Base-by-base conservation (phyloP, 306 rosid species). In the Trifolium pratense region DNA sequence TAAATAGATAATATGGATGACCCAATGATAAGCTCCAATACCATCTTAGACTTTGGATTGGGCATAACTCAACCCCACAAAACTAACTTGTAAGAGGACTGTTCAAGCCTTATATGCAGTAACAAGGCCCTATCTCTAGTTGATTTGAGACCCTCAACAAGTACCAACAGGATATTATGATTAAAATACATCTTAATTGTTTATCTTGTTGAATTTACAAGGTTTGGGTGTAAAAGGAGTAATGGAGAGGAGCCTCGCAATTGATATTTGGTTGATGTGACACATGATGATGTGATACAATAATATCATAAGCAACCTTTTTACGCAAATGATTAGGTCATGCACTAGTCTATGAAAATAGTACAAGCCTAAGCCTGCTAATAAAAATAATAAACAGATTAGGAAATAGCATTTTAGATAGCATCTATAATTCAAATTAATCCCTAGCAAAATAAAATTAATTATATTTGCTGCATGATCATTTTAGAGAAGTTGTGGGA, bases 181-280 rank as follows among this genome's bases (percentile, higher is more conserved):
- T 25, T 3, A 59, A 80, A 68, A 56, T 46, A 16, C 52, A 67
- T 60, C 39, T 53, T 73, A 55, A 51, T 13, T 52, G 31, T 68
- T 77, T 77, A n/a, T 36, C 49, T 43, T 31, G 51, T 20, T 64
- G 32, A 40, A 63, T 26, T 53, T 73, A 62, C 9, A 18, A 13
- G 61, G 42, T 29, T 49, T 46, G 45, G 23, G 48, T 6, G 20
- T 25, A 10, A 56, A 32, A 26, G 34, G 15, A 42, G 48, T 23
- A 70, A 36, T 39, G 20, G 59, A 57, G 36, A 66, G 63, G 43
- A 56, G 20, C 9, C 16, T 65, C 40, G 4, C 34, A 42, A 53
- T 29, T 52, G 66, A 53, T 25, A 73, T 45, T 56, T 23, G 25
- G 23, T 46, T 7, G 53, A 45, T 46, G 58, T 66, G 36, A 71